Percentiles rank a stretch among this genome's conserved stretches.
phyloP scores from a whole-genome alignment of 73 alveolate genomes.

The Effrenium voratum region DNA sequence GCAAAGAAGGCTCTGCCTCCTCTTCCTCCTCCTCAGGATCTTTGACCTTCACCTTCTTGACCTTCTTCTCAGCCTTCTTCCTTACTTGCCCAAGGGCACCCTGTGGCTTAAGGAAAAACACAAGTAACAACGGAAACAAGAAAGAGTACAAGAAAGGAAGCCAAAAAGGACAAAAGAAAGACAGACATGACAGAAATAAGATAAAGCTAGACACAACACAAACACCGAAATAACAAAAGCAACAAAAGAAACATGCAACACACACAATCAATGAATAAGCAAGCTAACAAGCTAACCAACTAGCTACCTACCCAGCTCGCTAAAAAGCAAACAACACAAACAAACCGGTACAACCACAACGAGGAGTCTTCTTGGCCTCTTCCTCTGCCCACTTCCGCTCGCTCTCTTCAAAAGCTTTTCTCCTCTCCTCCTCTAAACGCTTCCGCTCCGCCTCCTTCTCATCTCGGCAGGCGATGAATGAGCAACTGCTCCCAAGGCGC shows the following conservation, averaged over 20 bases:
- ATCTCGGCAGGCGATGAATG: neutral
- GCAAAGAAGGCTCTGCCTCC: too few species aligned
- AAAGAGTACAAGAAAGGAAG: too few species aligned
- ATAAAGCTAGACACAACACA: neutral
- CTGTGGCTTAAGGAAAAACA: too few species aligned
- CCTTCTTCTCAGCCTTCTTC: conserved; percentile 23
- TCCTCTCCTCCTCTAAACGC: conserved; percentile 10
- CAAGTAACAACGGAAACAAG: too few species aligned
- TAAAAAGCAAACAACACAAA: too few species aligned
- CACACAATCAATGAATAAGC: neutral
- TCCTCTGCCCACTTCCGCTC: conserved; percentile 92
- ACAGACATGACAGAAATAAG: neutral
- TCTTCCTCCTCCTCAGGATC: conserved; percentile 78
- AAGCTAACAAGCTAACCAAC: neutral
- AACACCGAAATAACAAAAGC: neutral
- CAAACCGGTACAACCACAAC: too few species aligned
- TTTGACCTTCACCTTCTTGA: conserved; percentile 40
- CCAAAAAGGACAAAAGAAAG: too few species aligned
- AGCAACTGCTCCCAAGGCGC: neutral
- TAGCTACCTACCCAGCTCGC: neutral
- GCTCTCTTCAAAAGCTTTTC: conserved; percentile 85
- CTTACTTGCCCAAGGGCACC: too few species aligned
- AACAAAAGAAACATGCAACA: neutral
- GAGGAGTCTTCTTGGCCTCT: conserved; percentile 38
- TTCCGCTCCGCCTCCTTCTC: conserved; percentile 24